Evolutionary conservation across 352 stramenopile genomes (phyloP).

Genomic region (Phytophthora tubulina): DNA sequence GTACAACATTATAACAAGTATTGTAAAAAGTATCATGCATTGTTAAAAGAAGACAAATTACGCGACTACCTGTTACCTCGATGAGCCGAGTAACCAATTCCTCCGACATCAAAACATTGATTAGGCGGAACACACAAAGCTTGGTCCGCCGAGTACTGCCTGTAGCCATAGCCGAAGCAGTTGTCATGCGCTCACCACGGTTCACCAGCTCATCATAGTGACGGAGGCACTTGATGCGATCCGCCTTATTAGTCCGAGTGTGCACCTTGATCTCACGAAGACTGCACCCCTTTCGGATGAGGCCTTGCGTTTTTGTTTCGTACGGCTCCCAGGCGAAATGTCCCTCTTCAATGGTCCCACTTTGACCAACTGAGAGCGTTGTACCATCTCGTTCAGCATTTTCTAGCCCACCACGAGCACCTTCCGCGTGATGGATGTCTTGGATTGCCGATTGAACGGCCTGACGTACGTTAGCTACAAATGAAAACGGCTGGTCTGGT

Average conservation of each 20-base stretch:
- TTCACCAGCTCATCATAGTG: neutral
- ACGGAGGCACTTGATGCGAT: neutral
- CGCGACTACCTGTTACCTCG: neutral
- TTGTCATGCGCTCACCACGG: neutral
- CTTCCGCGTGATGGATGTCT: too few species aligned
- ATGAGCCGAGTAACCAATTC: neutral
- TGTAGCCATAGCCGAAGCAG: neutral
- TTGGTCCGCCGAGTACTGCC: neutral
- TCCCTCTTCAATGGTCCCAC: neutral
- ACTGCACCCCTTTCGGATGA: neutral
- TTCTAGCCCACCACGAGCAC: too few species aligned
- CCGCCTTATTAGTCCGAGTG: neutral
- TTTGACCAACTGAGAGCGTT: neutral
- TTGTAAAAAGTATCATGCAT: too few species aligned
- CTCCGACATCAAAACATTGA: neutral
- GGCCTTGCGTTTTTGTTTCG: neutral
- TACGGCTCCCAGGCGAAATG: conserved; percentile 1
- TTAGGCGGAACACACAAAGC: neutral
- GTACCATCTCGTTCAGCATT: neutral
- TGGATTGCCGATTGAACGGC: too few species aligned
- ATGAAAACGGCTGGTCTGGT: too few species aligned
- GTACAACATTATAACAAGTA: too few species aligned
- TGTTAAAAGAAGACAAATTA: too few species aligned
- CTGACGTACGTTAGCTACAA: too few species aligned
- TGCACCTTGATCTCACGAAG: conserved; percentile 1